Evolutionary conservation across 2,329 filamentous ascomycete species (phyloP).

Genomic region (Monilinia fructicola): DNA sequence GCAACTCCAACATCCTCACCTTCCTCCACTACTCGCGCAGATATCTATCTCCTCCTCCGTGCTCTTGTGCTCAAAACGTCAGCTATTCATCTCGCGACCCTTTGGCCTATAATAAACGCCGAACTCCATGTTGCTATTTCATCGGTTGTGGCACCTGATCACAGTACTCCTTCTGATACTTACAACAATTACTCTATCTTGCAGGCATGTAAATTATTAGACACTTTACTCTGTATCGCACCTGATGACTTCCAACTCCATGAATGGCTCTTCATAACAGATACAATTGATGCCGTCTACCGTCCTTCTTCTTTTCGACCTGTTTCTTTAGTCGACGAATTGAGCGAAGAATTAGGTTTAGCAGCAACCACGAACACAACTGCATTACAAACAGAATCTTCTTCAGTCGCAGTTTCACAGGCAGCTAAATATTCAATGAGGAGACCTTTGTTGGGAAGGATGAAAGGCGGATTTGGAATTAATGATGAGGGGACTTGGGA

Average conservation of each 20-base stretch:
- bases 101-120: slow-evolving; percentile 88
- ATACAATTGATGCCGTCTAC: slow-evolving; percentile 95
- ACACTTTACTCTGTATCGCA: slow-evolving; percentile 79
- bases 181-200: slow-evolving; percentile 77
- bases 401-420: slow-evolving; percentile 23
- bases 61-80: slow-evolving; percentile 78
- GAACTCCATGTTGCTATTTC: slow-evolving; percentile 80
- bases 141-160: slow-evolving; percentile 67
- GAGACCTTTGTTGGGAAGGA: slow-evolving; percentile 44
- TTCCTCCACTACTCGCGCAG: slow-evolving; percentile 82
- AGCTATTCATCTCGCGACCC: slow-evolving; percentile 72
- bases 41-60: slow-evolving; percentile 85
- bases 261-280: slow-evolving; percentile 96
- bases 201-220: slow-evolving; percentile 91
- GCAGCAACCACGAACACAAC: slow-evolving; percentile 26
- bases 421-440: slow-evolving; percentile 36
- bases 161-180: slow-evolving; percentile 63
- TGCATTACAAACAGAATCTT: slow-evolving; percentile 29
- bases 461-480: slow-evolving; percentile 43
- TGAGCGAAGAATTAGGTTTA: slow-evolving; percentile 68
- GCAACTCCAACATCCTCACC: slow-evolving; percentile 88
- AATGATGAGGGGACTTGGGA: slow-evolving; percentile 58
- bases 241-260: slow-evolving; percentile 98
- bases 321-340: slow-evolving; percentile 77
- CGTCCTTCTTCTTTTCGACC: slow-evolving; percentile 67